These are phyloP conservation scores for Chlorella sp. DNA, from an alignment of 139 green algal genomes.

Conservation along the genomic window DNA sequence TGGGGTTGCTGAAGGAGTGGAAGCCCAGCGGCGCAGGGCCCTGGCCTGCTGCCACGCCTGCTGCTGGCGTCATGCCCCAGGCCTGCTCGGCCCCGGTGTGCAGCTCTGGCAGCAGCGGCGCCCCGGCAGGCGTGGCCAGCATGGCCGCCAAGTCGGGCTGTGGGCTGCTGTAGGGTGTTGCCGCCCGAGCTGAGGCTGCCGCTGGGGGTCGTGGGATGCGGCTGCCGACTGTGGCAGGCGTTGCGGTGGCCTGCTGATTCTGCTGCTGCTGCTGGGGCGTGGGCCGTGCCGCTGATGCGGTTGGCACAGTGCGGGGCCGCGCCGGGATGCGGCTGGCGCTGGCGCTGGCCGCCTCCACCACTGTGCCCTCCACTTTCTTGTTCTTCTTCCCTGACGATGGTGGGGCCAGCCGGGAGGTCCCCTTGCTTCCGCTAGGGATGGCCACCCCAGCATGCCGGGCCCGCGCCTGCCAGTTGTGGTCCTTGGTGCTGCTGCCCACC, in stretches of 20 bases:
- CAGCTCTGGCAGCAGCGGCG: neutral
- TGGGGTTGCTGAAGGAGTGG: conserved; percentile 34
- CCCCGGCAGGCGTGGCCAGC: conserved; percentile 5
- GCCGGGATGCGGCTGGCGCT: conserved; percentile 25
- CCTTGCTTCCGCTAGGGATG: neutral
- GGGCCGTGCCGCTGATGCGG: neutral
- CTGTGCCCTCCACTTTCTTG: conserved; percentile 34
- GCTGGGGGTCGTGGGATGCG: conserved; percentile 9
- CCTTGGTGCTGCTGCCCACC: conserved; percentile 29
- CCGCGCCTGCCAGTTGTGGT: conserved; percentile 6
- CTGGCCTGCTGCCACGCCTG: no score
- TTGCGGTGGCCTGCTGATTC: neutral
- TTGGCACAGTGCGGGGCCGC: neutral
- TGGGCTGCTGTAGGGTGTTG: neutral
- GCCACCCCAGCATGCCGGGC: neutral
- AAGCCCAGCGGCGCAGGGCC: neutral
- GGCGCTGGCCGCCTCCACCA: neutral
- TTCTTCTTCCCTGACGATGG: neutral
- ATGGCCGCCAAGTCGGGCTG: conserved; percentile 16
- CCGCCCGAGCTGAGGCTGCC: neutral
- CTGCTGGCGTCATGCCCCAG: neutral
- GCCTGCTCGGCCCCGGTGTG: neutral
- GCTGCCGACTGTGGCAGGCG: neutral
- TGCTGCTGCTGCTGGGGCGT: neutral
- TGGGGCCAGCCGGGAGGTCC: neutral